Conservation (phyloP, 306 rosid genomes). For the Fagus sylvatica region DNA sequence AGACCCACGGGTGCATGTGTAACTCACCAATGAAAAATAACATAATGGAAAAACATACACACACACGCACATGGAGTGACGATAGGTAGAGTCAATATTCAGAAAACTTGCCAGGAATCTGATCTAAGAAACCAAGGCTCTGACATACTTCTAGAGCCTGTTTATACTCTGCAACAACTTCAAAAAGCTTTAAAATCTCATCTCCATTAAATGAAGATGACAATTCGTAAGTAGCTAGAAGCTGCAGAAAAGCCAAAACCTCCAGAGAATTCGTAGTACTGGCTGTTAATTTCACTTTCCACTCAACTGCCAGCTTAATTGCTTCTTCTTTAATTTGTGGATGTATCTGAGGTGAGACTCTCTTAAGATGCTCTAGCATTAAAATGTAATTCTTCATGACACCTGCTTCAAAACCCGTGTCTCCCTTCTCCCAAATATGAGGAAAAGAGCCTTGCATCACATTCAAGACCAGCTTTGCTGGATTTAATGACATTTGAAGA, state of each 20-base stretch:
- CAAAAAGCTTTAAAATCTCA: slow-evolving; percentile 50
- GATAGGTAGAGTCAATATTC: slow-evolving; percentile 1
- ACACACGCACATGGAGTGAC: not conserved
- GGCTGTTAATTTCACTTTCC: slow-evolving; percentile 39
- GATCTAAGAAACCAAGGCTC: slow-evolving; percentile 40
- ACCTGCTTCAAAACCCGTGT: slow-evolving; percentile 17
- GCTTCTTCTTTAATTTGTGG: slow-evolving; percentile 49
- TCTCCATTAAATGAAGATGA: slow-evolving; percentile 32
- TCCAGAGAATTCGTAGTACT: slow-evolving; percentile 33
- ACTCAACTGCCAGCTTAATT: slow-evolving; percentile 41
- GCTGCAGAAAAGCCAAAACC: slow-evolving; percentile 50
- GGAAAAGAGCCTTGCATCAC: slow-evolving; percentile 31
- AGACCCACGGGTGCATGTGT: too few relatives aligned
- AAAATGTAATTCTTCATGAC: slow-evolving; percentile 21
- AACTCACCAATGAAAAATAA: not conserved
- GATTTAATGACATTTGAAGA: slow-evolving; percentile 42
- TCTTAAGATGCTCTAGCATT: slow-evolving; percentile 37
- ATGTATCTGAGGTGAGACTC: slow-evolving; percentile 40
- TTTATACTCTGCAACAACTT: slow-evolving; percentile 39
- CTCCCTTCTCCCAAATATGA: slow-evolving; percentile 23
- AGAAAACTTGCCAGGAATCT: slow-evolving; percentile 46
- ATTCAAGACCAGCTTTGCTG: slow-evolving; percentile 54
- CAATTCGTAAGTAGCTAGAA: slow-evolving; percentile 46
- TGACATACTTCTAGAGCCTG: slow-evolving; percentile 39
- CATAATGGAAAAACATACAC: not conserved